Percentiles rank a stretch among this genome's conserved stretches.
Conservation (phyloP, 306 rosid genomes). For the Ceratonia siliqua region DNA sequence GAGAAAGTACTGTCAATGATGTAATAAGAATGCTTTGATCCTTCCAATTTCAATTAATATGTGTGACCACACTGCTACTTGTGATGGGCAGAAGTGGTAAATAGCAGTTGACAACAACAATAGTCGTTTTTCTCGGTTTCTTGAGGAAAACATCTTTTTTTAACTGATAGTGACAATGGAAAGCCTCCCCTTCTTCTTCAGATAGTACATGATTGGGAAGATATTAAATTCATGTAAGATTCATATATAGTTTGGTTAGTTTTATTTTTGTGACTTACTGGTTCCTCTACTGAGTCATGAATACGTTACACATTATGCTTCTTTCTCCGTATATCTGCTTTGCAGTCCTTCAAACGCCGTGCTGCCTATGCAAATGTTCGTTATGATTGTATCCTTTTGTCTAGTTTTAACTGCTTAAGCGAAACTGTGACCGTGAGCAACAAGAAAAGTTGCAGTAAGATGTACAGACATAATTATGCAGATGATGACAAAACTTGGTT, state of each 20-base stretch:
- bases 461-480: no score
- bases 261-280: not conserved
- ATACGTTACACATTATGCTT: constrained; percentile 7
- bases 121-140: constrained; percentile 51
- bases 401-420: not conserved
- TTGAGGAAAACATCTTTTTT: constrained; percentile 77
- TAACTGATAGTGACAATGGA: constrained; percentile 59
- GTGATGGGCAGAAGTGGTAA: no score
- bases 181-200: constrained; percentile 86
- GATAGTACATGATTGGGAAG: constrained; percentile 70
- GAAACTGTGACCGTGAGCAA: no score
- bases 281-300: constrained; percentile 6
- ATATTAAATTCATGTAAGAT: constrained; percentile 75
- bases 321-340: constrained; percentile 69
- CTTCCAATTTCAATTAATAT: not conserved
- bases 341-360: constrained; percentile 76
- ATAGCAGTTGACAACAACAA: no score
- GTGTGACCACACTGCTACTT: no score
- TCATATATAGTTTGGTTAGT: constrained; percentile 21
- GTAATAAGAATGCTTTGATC: not conserved
- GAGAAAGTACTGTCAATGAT: no score
- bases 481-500: no score
- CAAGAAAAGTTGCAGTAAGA: no score
- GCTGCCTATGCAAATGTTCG: constrained; percentile 77
- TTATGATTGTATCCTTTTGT: constrained; percentile 75